These are phyloP conservation scores for Oemleria cerasiformis DNA, from an alignment of 306 rosid genomes.

Conservation along the genomic window DNA sequence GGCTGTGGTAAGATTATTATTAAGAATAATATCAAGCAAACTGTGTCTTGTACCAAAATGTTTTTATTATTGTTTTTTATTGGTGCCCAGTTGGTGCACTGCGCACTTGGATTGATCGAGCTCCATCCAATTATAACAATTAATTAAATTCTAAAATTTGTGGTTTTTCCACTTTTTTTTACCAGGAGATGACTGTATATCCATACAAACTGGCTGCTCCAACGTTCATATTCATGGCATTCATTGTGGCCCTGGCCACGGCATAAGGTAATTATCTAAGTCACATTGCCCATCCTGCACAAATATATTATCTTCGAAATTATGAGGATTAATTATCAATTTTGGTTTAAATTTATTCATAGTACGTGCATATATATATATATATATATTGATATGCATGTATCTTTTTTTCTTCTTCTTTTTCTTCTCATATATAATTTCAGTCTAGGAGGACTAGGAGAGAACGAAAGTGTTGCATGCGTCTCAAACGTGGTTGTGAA, in stretches of 20 bases:
- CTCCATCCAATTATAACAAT: too few relatives aligned
- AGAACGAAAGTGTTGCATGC: slow-evolving; percentile 69
- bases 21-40: too few relatives aligned
- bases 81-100: slow-evolving; percentile 32
- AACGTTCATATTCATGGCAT: slow-evolving; percentile 83
- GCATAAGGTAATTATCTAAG: slow-evolving; percentile 90
- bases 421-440: slow-evolving; percentile 11
- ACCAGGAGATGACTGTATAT: slow-evolving; percentile 96
- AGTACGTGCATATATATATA: neutral
- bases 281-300: too few relatives aligned
- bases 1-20: too few relatives aligned
- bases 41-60: too few relatives aligned
- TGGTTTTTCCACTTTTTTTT: slow-evolving; percentile 7
- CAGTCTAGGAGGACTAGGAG: slow-evolving; percentile 87
- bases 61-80: too few relatives aligned
- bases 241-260: slow-evolving; percentile 97
- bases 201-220: slow-evolving; percentile 94
- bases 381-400: neutral
- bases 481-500: slow-evolving; percentile 73
- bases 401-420: neutral
- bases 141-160: too few relatives aligned
- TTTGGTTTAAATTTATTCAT: neutral
- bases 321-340: neutral
- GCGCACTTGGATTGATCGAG: slow-evolving; percentile 31
- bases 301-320: neutral